Conservation (phyloP, 768 basidiomycete genomes). For the Psilocybe cyanescens region DNA sequence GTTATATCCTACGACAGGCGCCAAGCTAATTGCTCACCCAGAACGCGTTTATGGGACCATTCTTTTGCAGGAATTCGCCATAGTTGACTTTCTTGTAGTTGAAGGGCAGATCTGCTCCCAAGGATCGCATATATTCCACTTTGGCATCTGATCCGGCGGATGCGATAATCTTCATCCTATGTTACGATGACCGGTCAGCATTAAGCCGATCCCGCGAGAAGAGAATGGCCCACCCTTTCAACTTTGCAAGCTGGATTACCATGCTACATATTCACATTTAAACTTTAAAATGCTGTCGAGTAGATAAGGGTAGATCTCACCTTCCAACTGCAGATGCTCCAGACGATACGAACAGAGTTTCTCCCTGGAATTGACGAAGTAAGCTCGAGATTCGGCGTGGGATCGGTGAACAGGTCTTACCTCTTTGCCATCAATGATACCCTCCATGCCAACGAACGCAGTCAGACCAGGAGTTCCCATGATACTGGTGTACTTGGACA, state of each 20-base stretch:
- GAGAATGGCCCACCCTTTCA: constrained; percentile 31
- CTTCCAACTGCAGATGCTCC: constrained; percentile 34
- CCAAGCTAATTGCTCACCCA: constrained; percentile 7
- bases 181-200: too few relatives aligned
- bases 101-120: constrained; percentile 71
- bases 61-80: constrained; percentile 50
- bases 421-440: constrained; percentile 39
- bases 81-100: constrained; percentile 70
- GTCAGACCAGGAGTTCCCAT: constrained; percentile 32
- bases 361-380: constrained; percentile 29
- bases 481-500: constrained; percentile 1
- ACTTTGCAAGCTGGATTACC: constrained; percentile 55
- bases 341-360: constrained; percentile 42
- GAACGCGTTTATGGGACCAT: constrained; percentile 54
- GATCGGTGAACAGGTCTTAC: constrained; percentile 17
- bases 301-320: neutral
- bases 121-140: constrained; percentile 56
- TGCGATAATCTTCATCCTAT: constrained; percentile 61
- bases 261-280: constrained; percentile 29
- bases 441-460: constrained; percentile 41
- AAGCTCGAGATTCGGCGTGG: neutral
- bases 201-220: neutral
- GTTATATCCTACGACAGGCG: too few relatives aligned
- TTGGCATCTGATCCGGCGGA: constrained; percentile 76
- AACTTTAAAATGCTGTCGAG: neutral